A percentile compares a stretch with the other conserved stretches of the same genome.
phyloP scores from a whole-genome alignment of 306 rosid genomes.

The Myrica gale region DNA sequence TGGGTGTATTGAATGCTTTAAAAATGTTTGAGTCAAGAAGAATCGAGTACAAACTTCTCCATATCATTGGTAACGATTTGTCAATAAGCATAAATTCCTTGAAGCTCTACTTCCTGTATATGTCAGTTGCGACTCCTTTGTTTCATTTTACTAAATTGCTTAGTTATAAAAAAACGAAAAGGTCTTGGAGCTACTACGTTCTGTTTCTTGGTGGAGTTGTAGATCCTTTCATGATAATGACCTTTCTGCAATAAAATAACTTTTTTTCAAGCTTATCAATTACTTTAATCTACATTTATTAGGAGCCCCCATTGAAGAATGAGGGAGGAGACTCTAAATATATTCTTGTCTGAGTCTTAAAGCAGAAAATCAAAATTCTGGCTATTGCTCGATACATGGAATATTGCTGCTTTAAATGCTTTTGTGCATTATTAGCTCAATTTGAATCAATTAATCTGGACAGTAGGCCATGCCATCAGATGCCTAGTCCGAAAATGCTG shows the following conservation, averaged over 20 bases:
- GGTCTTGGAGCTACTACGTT: constrained; percentile 19
- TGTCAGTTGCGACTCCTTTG: background rate
- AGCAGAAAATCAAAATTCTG: constrained; percentile 18
- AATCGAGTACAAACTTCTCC: constrained; percentile 3
- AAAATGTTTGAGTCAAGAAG: background rate
- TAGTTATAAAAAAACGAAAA: background rate
- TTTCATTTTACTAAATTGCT: background rate
- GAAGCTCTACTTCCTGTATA: constrained; percentile 4
- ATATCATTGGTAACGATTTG: background rate
- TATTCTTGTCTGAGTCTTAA: constrained; percentile 18
- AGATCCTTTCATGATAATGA: constrained; percentile 30
- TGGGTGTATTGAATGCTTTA: background rate
- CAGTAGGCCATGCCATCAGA: constrained; percentile 40
- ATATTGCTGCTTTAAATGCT: constrained; percentile 6
- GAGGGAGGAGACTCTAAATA: background rate
- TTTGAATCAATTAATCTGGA: constrained; percentile 45
- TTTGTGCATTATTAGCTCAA: constrained; percentile 23
- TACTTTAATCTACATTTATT: constrained; percentile 28
- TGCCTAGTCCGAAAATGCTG: constrained; percentile 33
- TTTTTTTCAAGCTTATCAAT: constrained; percentile 27
- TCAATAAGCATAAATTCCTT: constrained; percentile 19
- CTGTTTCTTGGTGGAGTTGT: constrained; percentile 27
- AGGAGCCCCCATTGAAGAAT: constrained; percentile 4
- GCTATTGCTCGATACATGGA: constrained; percentile 24
- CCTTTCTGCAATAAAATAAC: constrained; percentile 25